phyloP scores from a whole-genome alignment of 352 stramenopile species.

The Pythium biforme region DNA sequence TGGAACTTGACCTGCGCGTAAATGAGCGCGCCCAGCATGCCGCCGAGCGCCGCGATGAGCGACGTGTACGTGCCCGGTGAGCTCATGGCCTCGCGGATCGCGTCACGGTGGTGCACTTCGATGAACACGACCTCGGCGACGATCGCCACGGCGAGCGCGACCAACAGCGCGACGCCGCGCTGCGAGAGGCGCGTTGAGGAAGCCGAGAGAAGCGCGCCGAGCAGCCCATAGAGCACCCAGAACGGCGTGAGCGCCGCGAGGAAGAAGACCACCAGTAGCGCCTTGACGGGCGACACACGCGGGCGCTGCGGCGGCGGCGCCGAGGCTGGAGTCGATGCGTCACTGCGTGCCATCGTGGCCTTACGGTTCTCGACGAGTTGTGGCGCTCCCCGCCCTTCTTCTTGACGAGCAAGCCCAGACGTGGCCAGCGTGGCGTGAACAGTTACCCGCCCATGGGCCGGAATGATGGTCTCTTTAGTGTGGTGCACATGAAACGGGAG shows the following conservation, averaged over 20 bases:
- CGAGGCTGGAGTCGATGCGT: not conserved
- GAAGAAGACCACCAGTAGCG: constrained; percentile 24
- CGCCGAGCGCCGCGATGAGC: constrained; percentile 6
- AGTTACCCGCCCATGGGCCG: too few relatives aligned
- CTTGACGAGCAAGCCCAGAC: not conserved
- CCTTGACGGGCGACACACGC: constrained; percentile 28
- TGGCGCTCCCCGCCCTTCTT: too few relatives aligned
- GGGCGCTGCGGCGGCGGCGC: constrained; percentile 1
- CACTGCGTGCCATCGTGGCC: not conserved
- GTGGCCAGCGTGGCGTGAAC: not conserved
- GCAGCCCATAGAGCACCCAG: constrained; percentile 40
- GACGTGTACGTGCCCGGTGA: constrained; percentile 9
- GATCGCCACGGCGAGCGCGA: constrained; percentile 21
- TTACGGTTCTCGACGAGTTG: not conserved
- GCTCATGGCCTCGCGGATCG: constrained; percentile 1
- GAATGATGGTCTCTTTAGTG: not conserved
- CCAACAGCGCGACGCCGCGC: constrained; percentile 28
- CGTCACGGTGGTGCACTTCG: constrained; percentile 12
- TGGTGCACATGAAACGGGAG: not conserved
- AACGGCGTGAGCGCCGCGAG: constrained; percentile 41
- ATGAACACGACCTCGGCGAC: constrained; percentile 25
- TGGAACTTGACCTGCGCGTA: constrained; percentile 50
- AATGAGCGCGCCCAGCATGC: constrained; percentile 35
- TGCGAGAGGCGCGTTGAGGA: constrained; percentile 28
- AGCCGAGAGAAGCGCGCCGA: constrained; percentile 41